phyloP scores from a whole-genome alignment of 805 yeast genomes.

The Starmerella apicola region DNA sequence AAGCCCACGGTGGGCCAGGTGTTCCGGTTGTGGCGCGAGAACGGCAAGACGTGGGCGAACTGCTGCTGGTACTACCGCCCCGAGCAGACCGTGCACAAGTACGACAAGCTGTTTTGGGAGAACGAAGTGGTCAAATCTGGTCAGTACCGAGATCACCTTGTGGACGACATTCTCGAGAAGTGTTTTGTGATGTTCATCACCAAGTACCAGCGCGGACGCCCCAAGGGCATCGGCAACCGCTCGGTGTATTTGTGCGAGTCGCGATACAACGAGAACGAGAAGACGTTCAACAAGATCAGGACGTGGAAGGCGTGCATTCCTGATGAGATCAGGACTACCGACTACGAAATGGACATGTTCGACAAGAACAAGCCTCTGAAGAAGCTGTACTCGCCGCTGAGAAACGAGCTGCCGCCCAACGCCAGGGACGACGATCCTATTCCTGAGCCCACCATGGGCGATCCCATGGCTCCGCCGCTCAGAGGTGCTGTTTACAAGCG shows the following conservation, averaged over 20 bases:
- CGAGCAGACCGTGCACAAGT: conserved; percentile 92
- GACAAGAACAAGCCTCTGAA: conserved; percentile 67
- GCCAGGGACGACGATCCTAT: conserved; percentile 62
- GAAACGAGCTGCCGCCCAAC: conserved; percentile 59
- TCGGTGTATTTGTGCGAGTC: conserved; percentile 89
- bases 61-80: conserved; percentile 98
- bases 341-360: conserved; percentile 39
- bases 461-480: conserved; percentile 83
- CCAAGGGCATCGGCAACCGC: conserved; percentile 49
- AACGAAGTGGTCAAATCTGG: conserved; percentile 96
- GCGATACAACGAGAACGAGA: conserved; percentile 83
- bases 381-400: conserved; percentile 74
- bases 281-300: conserved; percentile 83
- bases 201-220: conserved; percentile 88
- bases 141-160: conserved; percentile 87
- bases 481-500: conserved; percentile 81
- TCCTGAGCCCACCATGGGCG: conserved; percentile 74
- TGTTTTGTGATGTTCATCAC: conserved; percentile 93
- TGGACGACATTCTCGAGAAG: conserved; percentile 79
- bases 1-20: conserved; percentile 91
- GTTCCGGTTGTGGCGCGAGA: conserved; percentile 77
- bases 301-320: conserved; percentile 99
- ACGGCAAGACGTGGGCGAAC: conserved; percentile 76
- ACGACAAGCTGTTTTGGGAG: conserved; percentile 76
- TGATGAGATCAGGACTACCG: conserved; percentile 73